Evolutionary conservation across 192 early-diverging fungal species (phyloP).

Genomic region (Podila minutissima): DNA sequence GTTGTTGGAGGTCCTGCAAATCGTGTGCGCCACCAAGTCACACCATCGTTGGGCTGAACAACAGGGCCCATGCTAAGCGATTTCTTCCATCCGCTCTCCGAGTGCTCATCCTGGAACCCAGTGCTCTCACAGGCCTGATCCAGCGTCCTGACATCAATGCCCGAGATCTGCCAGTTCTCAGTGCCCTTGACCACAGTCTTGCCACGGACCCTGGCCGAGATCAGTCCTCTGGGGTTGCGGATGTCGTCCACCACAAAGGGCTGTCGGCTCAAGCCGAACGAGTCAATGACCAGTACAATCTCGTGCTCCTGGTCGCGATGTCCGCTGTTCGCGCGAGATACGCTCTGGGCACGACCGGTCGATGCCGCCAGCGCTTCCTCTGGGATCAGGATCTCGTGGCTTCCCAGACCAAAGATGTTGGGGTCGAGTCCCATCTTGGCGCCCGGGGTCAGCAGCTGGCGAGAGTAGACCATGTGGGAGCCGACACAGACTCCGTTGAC

Average conservation of each 20-base stretch:
- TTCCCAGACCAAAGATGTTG: constrained; percentile 53
- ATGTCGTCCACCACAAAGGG: constrained; percentile 80
- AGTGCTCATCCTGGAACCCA: constrained; percentile 80
- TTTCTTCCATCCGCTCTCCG: constrained; percentile 52
- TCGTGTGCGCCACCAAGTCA: constrained; percentile 52
- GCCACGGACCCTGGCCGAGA: constrained; percentile 70
- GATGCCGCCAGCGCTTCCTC: constrained; percentile 35
- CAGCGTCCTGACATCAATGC: constrained; percentile 76
- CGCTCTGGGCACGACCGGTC: not conserved
- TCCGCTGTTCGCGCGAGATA: not conserved
- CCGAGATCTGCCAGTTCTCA: constrained; percentile 72
- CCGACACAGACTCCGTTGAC: constrained; percentile 79
- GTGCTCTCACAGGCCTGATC: constrained; percentile 67
- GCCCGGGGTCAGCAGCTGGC: constrained; percentile 62
- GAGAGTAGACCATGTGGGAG: constrained; percentile 82
- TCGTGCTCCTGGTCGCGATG: constrained; percentile 59
- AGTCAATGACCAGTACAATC: constrained; percentile 78
- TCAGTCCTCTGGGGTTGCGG: constrained; percentile 77
- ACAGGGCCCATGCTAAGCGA: constrained; percentile 4
- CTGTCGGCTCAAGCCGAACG: constrained; percentile 77
- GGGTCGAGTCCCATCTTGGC: constrained; percentile 80
- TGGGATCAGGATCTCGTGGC: constrained; percentile 67
- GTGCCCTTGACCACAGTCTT: constrained; percentile 56
- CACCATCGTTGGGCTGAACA: constrained; percentile 27
- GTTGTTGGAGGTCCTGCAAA: constrained; percentile 44